phyloP scores from a whole-genome alignment of 495 filamentous ascomycete genomes.

The Penicillium parvum region DNA sequence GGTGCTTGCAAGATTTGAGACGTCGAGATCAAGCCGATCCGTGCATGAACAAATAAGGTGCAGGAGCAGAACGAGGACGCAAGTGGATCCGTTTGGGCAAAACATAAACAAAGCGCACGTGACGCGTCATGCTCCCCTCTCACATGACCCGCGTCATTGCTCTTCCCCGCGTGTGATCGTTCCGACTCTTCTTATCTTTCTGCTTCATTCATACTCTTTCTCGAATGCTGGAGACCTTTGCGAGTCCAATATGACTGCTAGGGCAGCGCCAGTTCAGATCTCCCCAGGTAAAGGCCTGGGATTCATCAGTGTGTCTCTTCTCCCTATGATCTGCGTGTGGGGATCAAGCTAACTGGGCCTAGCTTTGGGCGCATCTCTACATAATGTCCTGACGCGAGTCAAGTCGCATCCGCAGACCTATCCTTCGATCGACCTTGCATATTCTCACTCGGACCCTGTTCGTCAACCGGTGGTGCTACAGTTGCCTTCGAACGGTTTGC shows the following conservation, averaged over 20 bases:
- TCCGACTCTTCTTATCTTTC: conserved; percentile 2
- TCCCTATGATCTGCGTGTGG: conserved; percentile 1
- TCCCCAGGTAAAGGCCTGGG: conserved; percentile 73
- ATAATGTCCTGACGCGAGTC: conserved; percentile 78
- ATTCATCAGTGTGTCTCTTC: conserved; percentile 64
- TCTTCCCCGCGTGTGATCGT: conserved; percentile 11
- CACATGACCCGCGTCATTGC: conserved; percentile 35
- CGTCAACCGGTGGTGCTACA: conserved; percentile 64
- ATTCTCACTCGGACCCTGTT: conserved; percentile 66
- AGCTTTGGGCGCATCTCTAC: conserved; percentile 86
- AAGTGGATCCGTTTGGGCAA: conserved; percentile 28
- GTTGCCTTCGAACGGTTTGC: conserved; percentile 79
- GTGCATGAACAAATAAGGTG: conserved; percentile 1
- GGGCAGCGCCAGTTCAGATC: conserved; percentile 57
- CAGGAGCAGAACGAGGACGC: conserved; percentile 11
- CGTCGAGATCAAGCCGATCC: neutral
- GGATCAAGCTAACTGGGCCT: conserved; percentile 20
- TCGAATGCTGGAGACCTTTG: too few relatives aligned
- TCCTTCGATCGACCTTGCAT: conserved; percentile 76
- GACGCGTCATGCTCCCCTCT: conserved; percentile 26
- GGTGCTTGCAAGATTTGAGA: too few relatives aligned
- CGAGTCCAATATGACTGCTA: conserved; percentile 30
- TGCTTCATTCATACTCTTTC: neutral
- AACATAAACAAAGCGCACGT: conserved; percentile 44
- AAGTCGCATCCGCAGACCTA: conserved; percentile 79